Conservation (phyloP, 768 basidiomycete species). For the Russula olivacea region DNA sequence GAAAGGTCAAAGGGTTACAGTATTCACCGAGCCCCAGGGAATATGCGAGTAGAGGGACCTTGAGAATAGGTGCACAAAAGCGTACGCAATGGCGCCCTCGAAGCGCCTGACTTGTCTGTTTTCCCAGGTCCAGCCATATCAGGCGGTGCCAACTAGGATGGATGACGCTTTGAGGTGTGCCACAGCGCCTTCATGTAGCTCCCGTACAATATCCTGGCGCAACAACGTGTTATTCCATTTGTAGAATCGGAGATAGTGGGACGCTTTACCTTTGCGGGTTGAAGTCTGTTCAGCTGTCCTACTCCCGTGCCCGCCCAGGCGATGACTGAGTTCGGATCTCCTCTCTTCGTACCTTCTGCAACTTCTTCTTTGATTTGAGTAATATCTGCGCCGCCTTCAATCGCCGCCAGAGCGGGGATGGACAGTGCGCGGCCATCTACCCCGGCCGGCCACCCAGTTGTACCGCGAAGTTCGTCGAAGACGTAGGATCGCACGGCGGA, state of each 20-base stretch:
- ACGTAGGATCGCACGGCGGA: slow-evolving; percentile 32
- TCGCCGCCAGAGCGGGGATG: slow-evolving; percentile 30
- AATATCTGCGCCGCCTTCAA: slow-evolving; percentile 18
- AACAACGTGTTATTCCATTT: slow-evolving; percentile 4
- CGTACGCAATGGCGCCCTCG: neutral
- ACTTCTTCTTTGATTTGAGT: slow-evolving; percentile 18
- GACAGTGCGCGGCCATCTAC: slow-evolving; percentile 41
- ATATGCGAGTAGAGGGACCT: neutral
- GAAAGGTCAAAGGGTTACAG: neutral
- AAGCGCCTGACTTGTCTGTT: neutral
- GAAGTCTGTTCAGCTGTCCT: slow-evolving; percentile 29
- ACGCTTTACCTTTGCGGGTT: slow-evolving; percentile 29
- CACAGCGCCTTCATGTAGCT: slow-evolving; percentile 27
- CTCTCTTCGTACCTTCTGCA: slow-evolving; percentile 27
- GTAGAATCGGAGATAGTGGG: neutral
- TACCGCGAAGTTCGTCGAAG: slow-evolving; percentile 33
- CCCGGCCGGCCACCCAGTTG: slow-evolving; percentile 33
- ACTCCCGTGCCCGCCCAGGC: slow-evolving; percentile 37
- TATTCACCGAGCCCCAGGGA: slow-evolving; percentile 4
- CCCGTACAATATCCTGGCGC: slow-evolving; percentile 28
- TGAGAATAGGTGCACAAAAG: neutral
- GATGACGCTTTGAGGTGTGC: slow-evolving; percentile 25
- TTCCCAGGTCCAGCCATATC: slow-evolving; percentile 15
- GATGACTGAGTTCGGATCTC: slow-evolving; percentile 28
- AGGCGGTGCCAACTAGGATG: slow-evolving; percentile 6